Percentiles rank a stretch among this genome's conserved stretches.
Evolutionary conservation across 2,329 filamentous ascomycete species (phyloP).

Genomic region (Hymenoscyphus fructigenus): DNA sequence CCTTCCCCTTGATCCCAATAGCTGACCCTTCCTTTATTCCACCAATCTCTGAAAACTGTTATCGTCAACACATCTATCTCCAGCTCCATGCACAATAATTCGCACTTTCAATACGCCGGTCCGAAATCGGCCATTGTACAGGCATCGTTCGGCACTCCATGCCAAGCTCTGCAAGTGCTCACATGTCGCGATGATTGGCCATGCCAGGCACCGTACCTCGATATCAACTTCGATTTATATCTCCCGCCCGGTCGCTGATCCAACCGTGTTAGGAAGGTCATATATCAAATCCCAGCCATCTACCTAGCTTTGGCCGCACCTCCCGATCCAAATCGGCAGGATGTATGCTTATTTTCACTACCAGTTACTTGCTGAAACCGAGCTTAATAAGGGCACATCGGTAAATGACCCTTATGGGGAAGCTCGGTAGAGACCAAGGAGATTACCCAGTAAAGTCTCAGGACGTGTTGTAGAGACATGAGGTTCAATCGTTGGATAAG

Average conservation of each 20-base stretch:
- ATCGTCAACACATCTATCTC: background rate
- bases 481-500: constrained; percentile 12
- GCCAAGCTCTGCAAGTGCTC: background rate
- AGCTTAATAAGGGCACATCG: background rate
- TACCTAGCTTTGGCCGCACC: background rate
- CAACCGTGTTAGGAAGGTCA: background rate
- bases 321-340: background rate
- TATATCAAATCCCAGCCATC: background rate
- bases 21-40: background rate
- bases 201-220: constrained; percentile 2
- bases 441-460: background rate
- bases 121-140: background rate
- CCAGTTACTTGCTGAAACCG: background rate
- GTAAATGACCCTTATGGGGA: constrained; percentile 12
- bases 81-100: background rate
- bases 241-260: background rate
- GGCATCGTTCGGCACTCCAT: background rate
- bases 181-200: constrained; percentile 1
- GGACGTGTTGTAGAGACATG: constrained; percentile 9
- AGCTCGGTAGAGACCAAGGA: constrained; percentile 13
- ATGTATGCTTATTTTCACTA: constrained; percentile 3
- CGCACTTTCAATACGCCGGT: background rate
- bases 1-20: background rate
- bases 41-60: background rate
- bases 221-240: constrained; percentile 3